Evolutionary conservation across 129 eudicot species (phyloP).

Genomic region (Solidago caesia): DNA sequence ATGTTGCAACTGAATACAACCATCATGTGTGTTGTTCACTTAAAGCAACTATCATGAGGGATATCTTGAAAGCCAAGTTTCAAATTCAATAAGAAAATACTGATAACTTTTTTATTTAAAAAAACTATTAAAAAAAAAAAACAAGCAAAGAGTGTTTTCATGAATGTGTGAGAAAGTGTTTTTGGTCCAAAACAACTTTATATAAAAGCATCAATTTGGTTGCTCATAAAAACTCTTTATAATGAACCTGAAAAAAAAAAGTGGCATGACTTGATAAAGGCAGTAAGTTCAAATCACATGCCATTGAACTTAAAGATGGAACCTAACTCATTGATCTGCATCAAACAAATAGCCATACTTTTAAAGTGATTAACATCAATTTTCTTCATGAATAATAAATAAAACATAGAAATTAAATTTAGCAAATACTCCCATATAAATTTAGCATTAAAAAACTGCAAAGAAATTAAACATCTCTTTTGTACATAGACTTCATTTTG

Average conservation of each 20-base stretch:
- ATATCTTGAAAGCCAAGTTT: constrained; percentile 27
- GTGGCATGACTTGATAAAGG: constrained; percentile 27
- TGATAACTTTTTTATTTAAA: background rate
- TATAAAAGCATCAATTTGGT: constrained; percentile 32
- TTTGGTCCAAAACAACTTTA: constrained; percentile 27
- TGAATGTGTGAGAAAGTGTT: constrained; percentile 29
- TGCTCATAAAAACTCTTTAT: constrained; percentile 18
- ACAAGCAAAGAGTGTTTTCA: constrained; percentile 2
- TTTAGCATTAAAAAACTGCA: constrained; percentile 2
- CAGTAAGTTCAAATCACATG: constrained; percentile 22
- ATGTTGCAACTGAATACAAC: constrained; percentile 20
- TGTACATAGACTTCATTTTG: background rate
- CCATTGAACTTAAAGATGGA: constrained; percentile 11
- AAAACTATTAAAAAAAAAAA: background rate
- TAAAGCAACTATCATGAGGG: constrained; percentile 27
- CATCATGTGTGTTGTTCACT: constrained; percentile 22
- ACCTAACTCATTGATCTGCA: constrained; percentile 18
- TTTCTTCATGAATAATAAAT: constrained; percentile 7
- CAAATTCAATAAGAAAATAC: constrained; percentile 1
- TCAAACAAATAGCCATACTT: constrained; percentile 24
- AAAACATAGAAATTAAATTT: constrained; percentile 4
- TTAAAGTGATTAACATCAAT: background rate
- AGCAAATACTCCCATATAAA: background rate
- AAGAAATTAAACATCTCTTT: constrained; percentile 8
- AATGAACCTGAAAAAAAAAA: constrained; percentile 23